These are phyloP conservation scores for Pseudogymnoascus sp. DNA, from an alignment of 2,329 filamentous ascomycete genomes.

Conservation along the genomic window DNA sequence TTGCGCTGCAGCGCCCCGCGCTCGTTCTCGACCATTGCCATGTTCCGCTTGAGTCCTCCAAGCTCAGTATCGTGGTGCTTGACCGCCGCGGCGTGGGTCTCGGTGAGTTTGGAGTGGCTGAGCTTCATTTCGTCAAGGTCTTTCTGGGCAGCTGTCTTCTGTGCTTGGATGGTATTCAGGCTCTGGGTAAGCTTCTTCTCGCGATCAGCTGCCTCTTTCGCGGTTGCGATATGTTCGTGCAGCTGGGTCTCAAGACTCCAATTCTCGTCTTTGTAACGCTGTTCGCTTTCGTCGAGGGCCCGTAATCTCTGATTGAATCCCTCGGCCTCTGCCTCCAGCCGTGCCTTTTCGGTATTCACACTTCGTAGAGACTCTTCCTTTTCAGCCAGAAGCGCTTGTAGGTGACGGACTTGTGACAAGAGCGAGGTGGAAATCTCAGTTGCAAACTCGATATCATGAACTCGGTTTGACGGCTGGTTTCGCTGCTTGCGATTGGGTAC, in stretches of 20 bases:
- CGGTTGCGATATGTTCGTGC: constrained; percentile 68
- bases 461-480: constrained; percentile 79
- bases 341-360: constrained; percentile 64
- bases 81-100: constrained; percentile 68
- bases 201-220: constrained; percentile 70
- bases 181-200: constrained; percentile 74
- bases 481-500: constrained; percentile 82
- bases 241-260: constrained; percentile 93
- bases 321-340: constrained; percentile 75
- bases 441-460: constrained; percentile 97
- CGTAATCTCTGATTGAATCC: constrained; percentile 72
- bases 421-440: constrained; percentile 94
- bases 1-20: constrained; percentile 70
- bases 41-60: constrained; percentile 71
- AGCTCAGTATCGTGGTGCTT: constrained; percentile 89
- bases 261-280: constrained; percentile 96
- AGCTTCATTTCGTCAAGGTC: constrained; percentile 88
- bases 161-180: constrained; percentile 60
- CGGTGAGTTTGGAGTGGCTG: constrained; percentile 65
- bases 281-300: constrained; percentile 83
- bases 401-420: constrained; percentile 83
- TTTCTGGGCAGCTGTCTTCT: constrained; percentile 71
- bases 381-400: constrained; percentile 78
- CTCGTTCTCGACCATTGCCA: constrained; percentile 71
- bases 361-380: constrained; percentile 79